Conservation (phyloP, 345 rosid genomes). For the Isatis tinctoria region DNA sequence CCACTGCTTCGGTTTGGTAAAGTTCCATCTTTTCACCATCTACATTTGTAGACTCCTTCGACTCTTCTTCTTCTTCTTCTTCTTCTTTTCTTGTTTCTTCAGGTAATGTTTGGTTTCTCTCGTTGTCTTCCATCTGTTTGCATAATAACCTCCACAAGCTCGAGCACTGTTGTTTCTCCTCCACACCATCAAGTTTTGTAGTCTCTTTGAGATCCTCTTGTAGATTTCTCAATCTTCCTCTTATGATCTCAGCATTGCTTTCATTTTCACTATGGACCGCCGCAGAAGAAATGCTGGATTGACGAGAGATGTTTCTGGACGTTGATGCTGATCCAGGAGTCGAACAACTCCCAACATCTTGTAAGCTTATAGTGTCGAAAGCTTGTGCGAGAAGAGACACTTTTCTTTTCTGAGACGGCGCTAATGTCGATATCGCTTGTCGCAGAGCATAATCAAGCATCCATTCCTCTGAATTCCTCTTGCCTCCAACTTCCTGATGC, state of each 20-base stretch:
- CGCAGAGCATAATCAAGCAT: constrained; percentile 89
- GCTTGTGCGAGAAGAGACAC: constrained; percentile 94
- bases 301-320: constrained; percentile 37
- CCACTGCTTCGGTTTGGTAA: constrained; percentile 63
- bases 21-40: constrained; percentile 36
- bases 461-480: constrained; percentile 78
- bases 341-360: constrained; percentile 34
- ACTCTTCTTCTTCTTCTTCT: constrained; percentile 17
- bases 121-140: constrained; percentile 65
- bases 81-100: constrained; percentile 32
- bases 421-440: constrained; percentile 67
- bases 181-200: constrained; percentile 33
- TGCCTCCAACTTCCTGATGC: constrained; percentile 57
- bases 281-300: constrained; percentile 27
- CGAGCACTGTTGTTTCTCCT: constrained; percentile 53
- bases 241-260: constrained; percentile 25
- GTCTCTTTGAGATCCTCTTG: constrained; percentile 32
- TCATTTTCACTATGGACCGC: constrained; percentile 19
- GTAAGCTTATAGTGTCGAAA: constrained; percentile 61
- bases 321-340: constrained; percentile 32
- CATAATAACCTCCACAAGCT: constrained; percentile 72
- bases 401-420: constrained; percentile 73
- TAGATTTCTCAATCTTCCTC: constrained; percentile 23
- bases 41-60: constrained; percentile 16
- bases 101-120: constrained; percentile 32